Percentiles rank a stretch among this genome's conserved stretches.
Evolutionary conservation across 345 rosid species (phyloP).

Genomic region (Eucalyptus cladocalyx): DNA sequence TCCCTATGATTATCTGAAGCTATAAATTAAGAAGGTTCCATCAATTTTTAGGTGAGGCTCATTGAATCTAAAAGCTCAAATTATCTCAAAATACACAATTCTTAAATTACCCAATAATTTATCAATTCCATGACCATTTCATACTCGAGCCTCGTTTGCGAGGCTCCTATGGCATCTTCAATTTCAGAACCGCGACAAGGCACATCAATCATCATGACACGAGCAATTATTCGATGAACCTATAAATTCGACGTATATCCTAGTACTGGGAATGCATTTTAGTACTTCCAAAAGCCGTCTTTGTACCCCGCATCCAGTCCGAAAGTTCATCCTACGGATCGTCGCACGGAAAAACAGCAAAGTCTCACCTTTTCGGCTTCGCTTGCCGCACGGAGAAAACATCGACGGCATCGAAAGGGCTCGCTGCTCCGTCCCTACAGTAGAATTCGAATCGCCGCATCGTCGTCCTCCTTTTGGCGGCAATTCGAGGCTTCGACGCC

Average conservation of each 20-base stretch:
- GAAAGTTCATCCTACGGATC: background rate
- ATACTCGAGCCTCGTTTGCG: accelerated
- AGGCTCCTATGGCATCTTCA: background rate
- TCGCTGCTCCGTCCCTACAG: background rate
- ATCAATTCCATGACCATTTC: background rate
- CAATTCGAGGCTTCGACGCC: background rate
- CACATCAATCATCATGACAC: background rate
- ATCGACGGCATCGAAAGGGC: background rate
- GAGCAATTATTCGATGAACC: accelerated
- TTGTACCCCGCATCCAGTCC: accelerated
- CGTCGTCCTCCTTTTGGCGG: background rate
- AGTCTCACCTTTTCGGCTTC: background rate
- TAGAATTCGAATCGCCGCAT: background rate
- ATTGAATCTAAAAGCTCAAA: accelerated
- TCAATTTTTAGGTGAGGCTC: background rate
- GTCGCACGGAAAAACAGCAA: background rate
- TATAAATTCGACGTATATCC: background rate
- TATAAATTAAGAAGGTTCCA: background rate
- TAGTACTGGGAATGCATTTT: background rate
- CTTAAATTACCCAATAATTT: background rate
- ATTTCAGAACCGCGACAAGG: background rate
- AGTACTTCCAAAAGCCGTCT: accelerated
- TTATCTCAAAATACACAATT: background rate
- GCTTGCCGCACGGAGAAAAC: background rate
- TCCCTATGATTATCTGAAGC: accelerated